Evolutionary conservation across 345 rosid genomes (phyloP), one percentile per base, ranked within the genome.

Genomic region (Aethionema arabicum): DNA sequence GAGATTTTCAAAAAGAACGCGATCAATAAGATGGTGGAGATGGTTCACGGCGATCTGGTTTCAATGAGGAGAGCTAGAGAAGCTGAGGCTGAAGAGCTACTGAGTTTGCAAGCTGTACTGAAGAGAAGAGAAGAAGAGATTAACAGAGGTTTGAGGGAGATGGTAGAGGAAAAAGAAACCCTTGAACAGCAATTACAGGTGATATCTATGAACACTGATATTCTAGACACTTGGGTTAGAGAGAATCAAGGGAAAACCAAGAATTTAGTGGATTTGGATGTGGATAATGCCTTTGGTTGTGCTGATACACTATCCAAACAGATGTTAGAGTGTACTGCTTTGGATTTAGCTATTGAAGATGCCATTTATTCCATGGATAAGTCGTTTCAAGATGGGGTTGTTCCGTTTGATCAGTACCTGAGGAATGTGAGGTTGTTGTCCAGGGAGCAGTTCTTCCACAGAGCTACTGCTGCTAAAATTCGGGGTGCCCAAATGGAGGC

Each of bases 401-500:
- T 93, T 40, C 87, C 95, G 0, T 85, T 90, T 66, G 97, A 87
- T 79, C 90, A 77, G 74, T 93, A 93, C 52, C 74, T 90, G 82
- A 84, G 88, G 83, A 90, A 75, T 67, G 85, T 93, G 52, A 90
- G 99, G 79, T 59, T 82, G 76, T 59, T 90, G 80, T 90, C 99
- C 0, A 80, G 99, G 8, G 96, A 93, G 32, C 99, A 93, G 83
- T 93, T 93, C 69, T 93, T 93, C 49, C 90, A 87, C 39, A 59
- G 90, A 52, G 99, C 99, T 9, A 84, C 87, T 0, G 89, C 77
- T 4, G 80, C 89, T 0, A 93, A 93, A 78, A 87, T 90, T 50
- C 77, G 99, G 68, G 92, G 92, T 0, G 86, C 75, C 9, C 97
- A 93, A 78, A 84, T 93, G 97, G 97, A 93, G 72, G 90, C 88